A percentile compares a stretch with the other conserved stretches of the same genome.
Evolutionary conservation across 495 filamentous ascomycete genomes (phyloP).

Genomic region (Daldinia vernicosa): DNA sequence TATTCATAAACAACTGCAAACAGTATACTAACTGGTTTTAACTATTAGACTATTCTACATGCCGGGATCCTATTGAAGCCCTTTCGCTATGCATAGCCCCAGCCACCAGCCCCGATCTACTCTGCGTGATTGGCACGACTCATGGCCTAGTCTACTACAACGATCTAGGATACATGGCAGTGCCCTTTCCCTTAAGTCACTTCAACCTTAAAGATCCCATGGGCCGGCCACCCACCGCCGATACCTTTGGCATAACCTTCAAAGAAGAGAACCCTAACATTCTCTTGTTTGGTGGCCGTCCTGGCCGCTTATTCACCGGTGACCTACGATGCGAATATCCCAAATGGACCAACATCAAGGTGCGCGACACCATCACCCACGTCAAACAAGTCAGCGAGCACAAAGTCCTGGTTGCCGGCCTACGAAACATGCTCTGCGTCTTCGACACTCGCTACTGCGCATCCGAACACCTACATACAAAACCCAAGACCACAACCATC

Average conservation of each 20-base stretch:
- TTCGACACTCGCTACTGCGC: constrained; percentile 51
- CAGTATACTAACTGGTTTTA: neutral
- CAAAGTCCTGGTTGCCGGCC: constrained; percentile 52
- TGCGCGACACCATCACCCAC: constrained; percentile 45
- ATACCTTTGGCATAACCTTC: constrained; percentile 44
- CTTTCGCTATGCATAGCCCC: neutral
- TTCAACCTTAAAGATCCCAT: neutral
- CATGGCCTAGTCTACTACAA: constrained; percentile 39
- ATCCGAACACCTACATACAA: neutral
- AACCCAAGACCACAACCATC: neutral
- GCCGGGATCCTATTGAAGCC: neutral
- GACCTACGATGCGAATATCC: constrained; percentile 46
- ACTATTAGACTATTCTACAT: neutral
- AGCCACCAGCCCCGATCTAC: constrained; percentile 27
- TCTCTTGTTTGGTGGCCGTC: constrained; percentile 52
- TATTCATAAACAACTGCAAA: neutral
- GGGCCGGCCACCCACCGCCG: constrained; percentile 24
- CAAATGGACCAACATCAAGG: constrained; percentile 30
- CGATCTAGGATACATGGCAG: neutral
- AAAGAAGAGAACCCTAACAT: constrained; percentile 39
- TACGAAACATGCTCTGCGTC: constrained; percentile 47
- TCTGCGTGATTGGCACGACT: constrained; percentile 48
- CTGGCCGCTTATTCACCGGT: constrained; percentile 42
- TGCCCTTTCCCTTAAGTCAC: neutral
- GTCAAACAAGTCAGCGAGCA: constrained; percentile 44